Conservation (phyloP, 2,329 filamentous ascomycete species). For the Lecanicillium sp. region DNA sequence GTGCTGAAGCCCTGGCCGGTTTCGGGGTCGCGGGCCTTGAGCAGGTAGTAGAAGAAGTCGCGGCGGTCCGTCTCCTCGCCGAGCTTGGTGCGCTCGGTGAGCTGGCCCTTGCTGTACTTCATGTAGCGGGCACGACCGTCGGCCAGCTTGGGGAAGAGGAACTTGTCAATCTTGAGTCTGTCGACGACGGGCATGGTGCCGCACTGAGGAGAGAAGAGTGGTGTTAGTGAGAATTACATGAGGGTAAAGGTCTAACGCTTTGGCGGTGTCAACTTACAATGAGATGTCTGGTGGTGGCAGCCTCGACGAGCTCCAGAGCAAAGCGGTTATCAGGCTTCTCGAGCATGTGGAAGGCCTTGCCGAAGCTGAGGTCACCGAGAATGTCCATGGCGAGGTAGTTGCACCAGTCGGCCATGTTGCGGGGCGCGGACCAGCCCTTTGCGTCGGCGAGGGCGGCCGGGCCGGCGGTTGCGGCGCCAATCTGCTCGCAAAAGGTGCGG, state of each 20-base stretch:
- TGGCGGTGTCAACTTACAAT: slow-evolving; percentile 42
- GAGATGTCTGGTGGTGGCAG: slow-evolving; percentile 60
- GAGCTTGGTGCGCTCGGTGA: slow-evolving; percentile 57
- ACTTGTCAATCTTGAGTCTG: slow-evolving; percentile 56
- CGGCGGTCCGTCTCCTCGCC: slow-evolving; percentile 60
- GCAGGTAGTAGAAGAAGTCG: slow-evolving; percentile 70
- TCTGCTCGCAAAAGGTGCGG: slow-evolving; percentile 55
- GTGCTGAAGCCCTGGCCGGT: slow-evolving; percentile 59
- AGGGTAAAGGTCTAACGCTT: too few species aligned
- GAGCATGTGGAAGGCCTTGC: slow-evolving; percentile 56
- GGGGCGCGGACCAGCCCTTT: slow-evolving; percentile 50
- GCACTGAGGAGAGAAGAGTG: slow-evolving; percentile 36
- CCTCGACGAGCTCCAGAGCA: slow-evolving; percentile 58
- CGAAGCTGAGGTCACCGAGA: slow-evolving; percentile 52
- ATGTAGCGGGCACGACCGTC: slow-evolving; percentile 62
- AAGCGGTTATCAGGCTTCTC: slow-evolving; percentile 54
- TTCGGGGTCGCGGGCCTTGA: slow-evolving; percentile 64
- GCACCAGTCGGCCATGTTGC: slow-evolving; percentile 58
- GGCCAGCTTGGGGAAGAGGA: slow-evolving; percentile 61
- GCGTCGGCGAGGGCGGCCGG: slow-evolving; percentile 32
- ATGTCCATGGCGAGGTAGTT: slow-evolving; percentile 58
- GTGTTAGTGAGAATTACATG: too few species aligned
- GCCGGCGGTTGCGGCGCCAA: slow-evolving; percentile 34
- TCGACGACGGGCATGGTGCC: slow-evolving; percentile 65
- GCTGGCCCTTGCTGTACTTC: slow-evolving; percentile 60